Conservation (phyloP, 257 asterid genomes). For the Nicotiana sylvestris region DNA sequence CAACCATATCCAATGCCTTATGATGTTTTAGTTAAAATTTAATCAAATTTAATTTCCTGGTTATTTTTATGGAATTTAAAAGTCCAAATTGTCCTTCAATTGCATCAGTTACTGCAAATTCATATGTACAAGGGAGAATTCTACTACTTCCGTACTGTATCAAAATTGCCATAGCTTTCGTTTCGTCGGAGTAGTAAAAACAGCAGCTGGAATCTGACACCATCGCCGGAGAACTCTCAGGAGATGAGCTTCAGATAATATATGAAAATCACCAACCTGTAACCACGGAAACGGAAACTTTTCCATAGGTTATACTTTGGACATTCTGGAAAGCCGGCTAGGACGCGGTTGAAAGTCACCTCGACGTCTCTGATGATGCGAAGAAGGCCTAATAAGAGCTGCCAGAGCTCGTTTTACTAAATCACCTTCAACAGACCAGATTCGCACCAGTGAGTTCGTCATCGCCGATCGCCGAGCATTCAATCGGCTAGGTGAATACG, state of each 20-base stretch:
- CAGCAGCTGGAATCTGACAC: constrained; percentile 19
- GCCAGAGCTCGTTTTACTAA: constrained; percentile 19
- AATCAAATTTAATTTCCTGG: not conserved
- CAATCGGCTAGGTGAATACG: constrained; percentile 59
- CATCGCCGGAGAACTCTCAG: constrained; percentile 6
- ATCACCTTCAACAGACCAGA: constrained; percentile 36
- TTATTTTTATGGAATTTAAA: not conserved
- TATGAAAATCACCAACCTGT: constrained; percentile 42
- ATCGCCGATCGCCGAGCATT: constrained; percentile 86
- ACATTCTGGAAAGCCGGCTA: constrained; percentile 57
- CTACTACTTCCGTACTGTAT: constrained; percentile 13
- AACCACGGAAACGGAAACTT: not conserved
- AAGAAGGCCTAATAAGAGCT: constrained; percentile 20
- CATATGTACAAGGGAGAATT: constrained; percentile 28
- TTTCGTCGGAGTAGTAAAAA: constrained; percentile 20
- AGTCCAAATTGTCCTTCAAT: constrained; percentile 26
- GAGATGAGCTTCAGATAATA: not conserved
- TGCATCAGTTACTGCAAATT: constrained; percentile 18
- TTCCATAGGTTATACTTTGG: constrained; percentile 33
- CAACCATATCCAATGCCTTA: not conserved
- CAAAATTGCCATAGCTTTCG: constrained; percentile 20
- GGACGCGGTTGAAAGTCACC: constrained; percentile 20
- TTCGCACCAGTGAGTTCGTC: constrained; percentile 85
- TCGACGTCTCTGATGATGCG: constrained; percentile 19
- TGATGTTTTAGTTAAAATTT: not conserved